A percentile compares a stretch with the other conserved stretches of the same genome.
phyloP scores from a whole-genome alignment of 2,329 filamentous ascomycete species.

The Monosporascus sp. region DNA sequence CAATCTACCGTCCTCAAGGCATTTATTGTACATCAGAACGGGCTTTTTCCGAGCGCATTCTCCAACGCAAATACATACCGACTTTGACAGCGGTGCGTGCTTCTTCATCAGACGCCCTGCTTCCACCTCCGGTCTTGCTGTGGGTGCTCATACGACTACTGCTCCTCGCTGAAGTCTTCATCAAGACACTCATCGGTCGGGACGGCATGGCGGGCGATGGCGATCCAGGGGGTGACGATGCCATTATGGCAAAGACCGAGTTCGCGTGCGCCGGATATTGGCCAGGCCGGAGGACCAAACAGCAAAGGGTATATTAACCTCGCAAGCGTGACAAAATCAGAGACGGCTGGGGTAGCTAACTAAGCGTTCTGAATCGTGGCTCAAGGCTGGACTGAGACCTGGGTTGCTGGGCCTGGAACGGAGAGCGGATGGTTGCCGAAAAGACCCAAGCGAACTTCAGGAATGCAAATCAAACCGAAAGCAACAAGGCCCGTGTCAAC shows the following conservation, averaged over 20 bases:
- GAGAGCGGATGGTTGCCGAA: neutral
- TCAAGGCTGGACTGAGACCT: neutral
- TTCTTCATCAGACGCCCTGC: slow-evolving; percentile 85
- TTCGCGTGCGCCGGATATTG: slow-evolving; percentile 12
- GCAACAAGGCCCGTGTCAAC: slow-evolving; percentile 5
- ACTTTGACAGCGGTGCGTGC: slow-evolving; percentile 88
- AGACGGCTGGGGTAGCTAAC: neutral
- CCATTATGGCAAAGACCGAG: slow-evolving; percentile 42
- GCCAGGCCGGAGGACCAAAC: neutral
- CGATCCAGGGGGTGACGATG: slow-evolving; percentile 65
- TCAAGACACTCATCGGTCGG: slow-evolving; percentile 77
- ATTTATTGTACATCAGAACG: neutral
- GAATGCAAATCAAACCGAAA: slow-evolving; percentile 13
- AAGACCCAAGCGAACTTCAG: neutral
- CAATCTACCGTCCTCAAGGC: neutral
- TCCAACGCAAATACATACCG: slow-evolving; percentile 56
- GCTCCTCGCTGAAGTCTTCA: slow-evolving; percentile 67
- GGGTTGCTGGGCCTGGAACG: neutral
- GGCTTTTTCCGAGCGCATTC: neutral
- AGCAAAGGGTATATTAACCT: neutral
- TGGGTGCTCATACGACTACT: slow-evolving; percentile 81
- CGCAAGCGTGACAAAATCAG: neutral
- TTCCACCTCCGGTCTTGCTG: slow-evolving; percentile 69
- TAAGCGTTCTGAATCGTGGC: neutral
- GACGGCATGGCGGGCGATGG: slow-evolving; percentile 49